Conservation (phyloP, 1,284 basidiomycete genomes). For the Mycosarcoma mackinlayi region DNA sequence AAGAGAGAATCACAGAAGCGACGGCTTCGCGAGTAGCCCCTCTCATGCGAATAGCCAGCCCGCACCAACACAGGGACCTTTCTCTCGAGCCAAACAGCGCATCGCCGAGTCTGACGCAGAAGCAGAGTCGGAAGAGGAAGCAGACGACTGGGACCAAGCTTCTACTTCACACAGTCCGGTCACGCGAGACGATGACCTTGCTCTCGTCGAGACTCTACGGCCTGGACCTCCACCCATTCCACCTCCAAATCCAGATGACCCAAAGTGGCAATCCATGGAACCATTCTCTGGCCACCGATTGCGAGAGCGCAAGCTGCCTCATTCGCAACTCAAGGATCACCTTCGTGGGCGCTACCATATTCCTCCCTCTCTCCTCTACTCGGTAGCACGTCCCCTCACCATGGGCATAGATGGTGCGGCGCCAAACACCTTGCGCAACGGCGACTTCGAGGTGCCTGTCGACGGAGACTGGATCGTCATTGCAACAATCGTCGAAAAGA, state of each 20-base stretch:
- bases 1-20: constrained; percentile 25
- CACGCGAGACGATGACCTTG: constrained; percentile 23
- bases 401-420: background rate
- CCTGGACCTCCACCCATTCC: constrained; percentile 33
- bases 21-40: constrained; percentile 16
- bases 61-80: constrained; percentile 8
- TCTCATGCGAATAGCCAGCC: background rate
- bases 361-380: constrained; percentile 87
- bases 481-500: constrained; percentile 86
- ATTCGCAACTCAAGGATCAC: constrained; percentile 83
- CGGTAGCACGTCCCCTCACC: constrained; percentile 66
- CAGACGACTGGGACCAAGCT: background rate
- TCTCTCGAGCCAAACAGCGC: constrained; percentile 19
- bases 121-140: constrained; percentile 2
- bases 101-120: background rate
- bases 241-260: constrained; percentile 35
- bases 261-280: constrained; percentile 42
- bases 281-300: constrained; percentile 71
- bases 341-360: constrained; percentile 85
- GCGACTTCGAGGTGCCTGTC: constrained; percentile 87
- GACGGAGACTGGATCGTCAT: constrained; percentile 91
- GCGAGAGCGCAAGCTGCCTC: constrained; percentile 79
- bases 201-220: constrained; percentile 25
- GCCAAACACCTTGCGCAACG: constrained; percentile 15
- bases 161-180: background rate